Evolutionary conservation across 768 basidiomycete genomes (phyloP).

Genomic region (Hemileccinum rubropunctum): DNA sequence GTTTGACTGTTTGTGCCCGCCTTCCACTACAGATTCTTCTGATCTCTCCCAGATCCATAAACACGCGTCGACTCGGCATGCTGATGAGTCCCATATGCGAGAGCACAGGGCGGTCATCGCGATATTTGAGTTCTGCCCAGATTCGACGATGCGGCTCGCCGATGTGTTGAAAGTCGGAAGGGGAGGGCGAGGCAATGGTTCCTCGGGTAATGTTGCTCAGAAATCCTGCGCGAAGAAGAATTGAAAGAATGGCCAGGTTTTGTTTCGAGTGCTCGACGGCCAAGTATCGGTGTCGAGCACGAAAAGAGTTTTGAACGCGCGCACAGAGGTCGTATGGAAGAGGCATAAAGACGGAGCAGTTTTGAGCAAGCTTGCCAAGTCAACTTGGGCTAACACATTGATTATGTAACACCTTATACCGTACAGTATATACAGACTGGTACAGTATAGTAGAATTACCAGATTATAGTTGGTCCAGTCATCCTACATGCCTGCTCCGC

Average conservation of each 20-base stretch:
- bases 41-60: constrained; percentile 73
- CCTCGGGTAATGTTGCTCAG: constrained; percentile 81
- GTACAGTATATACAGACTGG: no score
- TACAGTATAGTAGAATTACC: no score
- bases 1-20: constrained; percentile 75
- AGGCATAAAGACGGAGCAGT: constrained; percentile 25
- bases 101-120: constrained; percentile 85
- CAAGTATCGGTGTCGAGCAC: constrained; percentile 75
- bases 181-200: constrained; percentile 61
- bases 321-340: constrained; percentile 86
- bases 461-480: constrained; percentile 2
- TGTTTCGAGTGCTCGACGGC: constrained; percentile 81
- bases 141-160: constrained; percentile 72
- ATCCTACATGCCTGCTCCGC: constrained; percentile 58
- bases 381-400: not conserved
- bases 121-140: constrained; percentile 94
- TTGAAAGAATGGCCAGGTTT: constrained; percentile 88
- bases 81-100: constrained; percentile 77
- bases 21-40: constrained; percentile 77
- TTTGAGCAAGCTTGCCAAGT: not conserved
- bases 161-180: constrained; percentile 55
- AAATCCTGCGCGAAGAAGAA: constrained; percentile 90
- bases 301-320: constrained; percentile 89
- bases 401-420: constrained; percentile 13
- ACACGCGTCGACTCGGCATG: constrained; percentile 77